Percentiles rank a stretch among this genome's conserved stretches.
These are phyloP conservation scores for Jamesozyma spencerorum DNA, from an alignment of 805 yeast species.

Conservation along the genomic window DNA sequence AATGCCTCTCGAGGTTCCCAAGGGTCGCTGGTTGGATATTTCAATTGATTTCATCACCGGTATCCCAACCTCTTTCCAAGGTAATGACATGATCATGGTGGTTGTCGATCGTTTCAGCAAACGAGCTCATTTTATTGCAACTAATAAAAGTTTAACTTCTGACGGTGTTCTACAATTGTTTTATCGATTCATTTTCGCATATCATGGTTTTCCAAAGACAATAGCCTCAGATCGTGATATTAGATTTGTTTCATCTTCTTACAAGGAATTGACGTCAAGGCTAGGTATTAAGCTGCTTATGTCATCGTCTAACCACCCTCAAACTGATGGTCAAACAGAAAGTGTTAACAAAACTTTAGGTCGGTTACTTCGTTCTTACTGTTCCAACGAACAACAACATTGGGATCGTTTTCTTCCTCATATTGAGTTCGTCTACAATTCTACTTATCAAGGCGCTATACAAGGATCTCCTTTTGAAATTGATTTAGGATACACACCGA, in stretches of 20 bases:
- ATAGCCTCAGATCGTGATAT: constrained; percentile 6
- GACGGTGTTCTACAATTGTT: constrained; percentile 9
- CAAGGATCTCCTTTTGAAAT: constrained; percentile 6
- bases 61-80: constrained; percentile 4
- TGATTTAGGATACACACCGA: constrained; percentile 9
- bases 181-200: constrained; percentile 8
- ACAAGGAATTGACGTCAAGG: constrained; percentile 3
- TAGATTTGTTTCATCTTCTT: constrained; percentile 1
- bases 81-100: constrained; percentile 8
- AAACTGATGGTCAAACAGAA: constrained; percentile 6
- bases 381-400: neutral
- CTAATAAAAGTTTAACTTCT: constrained; percentile 6
- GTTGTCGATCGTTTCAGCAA: constrained; percentile 14
- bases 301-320: constrained; percentile 3
- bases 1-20: constrained; percentile 8
- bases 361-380: constrained; percentile 1
- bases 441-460: constrained; percentile 1
- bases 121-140: constrained; percentile 10
- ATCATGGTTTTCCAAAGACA: constrained; percentile 10
- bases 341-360: neutral
- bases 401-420: constrained; percentile 6
- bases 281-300: constrained; percentile 2
- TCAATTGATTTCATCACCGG: constrained; percentile 15
- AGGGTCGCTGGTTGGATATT: constrained; percentile 13
- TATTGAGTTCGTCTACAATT: constrained; percentile 6